Conservation (phyloP, 306 rosid genomes). For the Vachellia collinsii region DNA sequence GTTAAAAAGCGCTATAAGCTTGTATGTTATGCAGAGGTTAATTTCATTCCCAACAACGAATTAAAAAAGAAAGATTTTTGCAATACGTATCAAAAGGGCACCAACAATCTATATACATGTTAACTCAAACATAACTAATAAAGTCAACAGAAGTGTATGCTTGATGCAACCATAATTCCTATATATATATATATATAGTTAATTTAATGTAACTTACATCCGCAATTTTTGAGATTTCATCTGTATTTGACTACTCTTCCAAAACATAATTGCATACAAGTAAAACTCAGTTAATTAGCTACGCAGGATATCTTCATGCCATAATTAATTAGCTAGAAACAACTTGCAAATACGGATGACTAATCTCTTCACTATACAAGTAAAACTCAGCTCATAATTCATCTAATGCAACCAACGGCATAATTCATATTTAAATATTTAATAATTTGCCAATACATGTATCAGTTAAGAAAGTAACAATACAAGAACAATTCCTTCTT, state of each 20-base stretch:
- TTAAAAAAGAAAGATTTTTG: no score
- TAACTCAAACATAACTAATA: no score
- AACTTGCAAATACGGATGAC: neutral
- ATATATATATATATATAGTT: no score
- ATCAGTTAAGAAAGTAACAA: neutral
- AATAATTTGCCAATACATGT: neutral
- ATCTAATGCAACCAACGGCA: neutral
- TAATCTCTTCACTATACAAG: neutral
- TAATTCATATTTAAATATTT: neutral
- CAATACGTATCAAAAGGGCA: no score
- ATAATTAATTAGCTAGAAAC: neutral
- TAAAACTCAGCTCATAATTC: neutral
- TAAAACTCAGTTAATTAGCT: no score
- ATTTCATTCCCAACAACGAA: no score
- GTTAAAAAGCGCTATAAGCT: no score
- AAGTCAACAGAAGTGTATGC: no score
- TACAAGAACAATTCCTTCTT: neutral
- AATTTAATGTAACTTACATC: neutral
- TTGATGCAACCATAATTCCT: no score
- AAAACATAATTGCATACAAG: neutral
- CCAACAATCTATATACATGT: no score
- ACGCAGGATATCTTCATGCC: neutral
- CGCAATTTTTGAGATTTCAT: neutral
- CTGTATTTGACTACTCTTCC: neutral
- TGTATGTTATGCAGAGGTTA: no score